A percentile compares a stretch with the other conserved stretches of the same genome.
phyloP scores from a whole-genome alignment of 2,329 filamentous ascomycete species.

The Colletotrichum cuscutae region DNA sequence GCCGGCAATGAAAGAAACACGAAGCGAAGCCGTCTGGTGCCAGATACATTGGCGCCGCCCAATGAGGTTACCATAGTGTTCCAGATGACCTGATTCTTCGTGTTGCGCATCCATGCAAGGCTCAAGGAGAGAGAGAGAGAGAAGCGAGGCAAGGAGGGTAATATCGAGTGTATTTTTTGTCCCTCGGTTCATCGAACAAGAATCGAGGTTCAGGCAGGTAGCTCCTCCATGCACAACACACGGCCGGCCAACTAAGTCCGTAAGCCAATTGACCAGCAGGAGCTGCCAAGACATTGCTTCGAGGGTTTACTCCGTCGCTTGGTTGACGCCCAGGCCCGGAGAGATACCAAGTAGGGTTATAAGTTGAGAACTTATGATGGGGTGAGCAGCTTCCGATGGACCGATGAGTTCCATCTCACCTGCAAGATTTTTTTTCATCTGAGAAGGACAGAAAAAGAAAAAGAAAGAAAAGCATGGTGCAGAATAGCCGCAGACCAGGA shows the following conservation, averaged over 20 bases:
- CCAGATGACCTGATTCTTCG: neutral
- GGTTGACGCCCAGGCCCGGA: constrained; percentile 7
- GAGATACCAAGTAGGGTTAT: neutral
- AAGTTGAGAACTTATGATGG: constrained; percentile 1
- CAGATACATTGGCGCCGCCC: neutral
- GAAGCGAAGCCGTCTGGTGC: neutral
- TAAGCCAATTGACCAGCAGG: constrained; percentile 10
- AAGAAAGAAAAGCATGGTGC: constrained; percentile 11
- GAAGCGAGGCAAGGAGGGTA: neutral
- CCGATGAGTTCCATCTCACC: constrained; percentile 4
- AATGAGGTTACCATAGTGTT: neutral
- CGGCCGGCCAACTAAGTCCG: constrained; percentile 21
- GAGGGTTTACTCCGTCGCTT: neutral
- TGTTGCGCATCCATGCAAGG: neutral
- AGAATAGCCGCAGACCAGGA: constrained; percentile 1
- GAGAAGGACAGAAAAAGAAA: neutral
- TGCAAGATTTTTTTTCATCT: neutral
- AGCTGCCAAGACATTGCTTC: constrained; percentile 5
- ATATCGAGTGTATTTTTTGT: neutral
- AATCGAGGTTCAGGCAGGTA: neutral
- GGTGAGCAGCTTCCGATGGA: neutral
- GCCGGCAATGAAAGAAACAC: neutral
- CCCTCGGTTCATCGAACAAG: neutral
- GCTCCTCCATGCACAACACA: neutral
- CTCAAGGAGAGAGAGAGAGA: constrained; percentile 7